Evolutionary conservation across 2,329 filamentous ascomycete species (phyloP), one percentile per base, ranked within the genome.

Genomic region (Aureobasidium musti): DNA sequence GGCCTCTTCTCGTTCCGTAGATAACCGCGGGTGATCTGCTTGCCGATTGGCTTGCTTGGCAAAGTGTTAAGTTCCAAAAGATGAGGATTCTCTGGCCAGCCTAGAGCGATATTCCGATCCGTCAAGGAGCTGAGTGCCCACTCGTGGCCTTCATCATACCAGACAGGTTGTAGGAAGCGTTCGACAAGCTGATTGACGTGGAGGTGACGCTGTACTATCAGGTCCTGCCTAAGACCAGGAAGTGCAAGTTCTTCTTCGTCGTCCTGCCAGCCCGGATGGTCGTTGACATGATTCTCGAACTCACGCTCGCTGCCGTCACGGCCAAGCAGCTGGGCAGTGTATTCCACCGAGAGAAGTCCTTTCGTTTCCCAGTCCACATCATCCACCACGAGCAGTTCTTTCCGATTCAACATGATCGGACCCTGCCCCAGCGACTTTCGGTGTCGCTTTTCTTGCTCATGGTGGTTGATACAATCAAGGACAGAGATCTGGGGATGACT

Each of bases 201-300:
- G 17, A 5, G 10, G 8, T 54, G n/a, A 11, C 52, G 52, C 10
- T 17, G 11, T 2, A 54, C 33, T 8, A 37, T 11, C 13, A 54
- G n/a, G 19, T 37, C 52, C 14, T 26, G n/a, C 23, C 52, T 33
- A 5, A 54, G 30, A 23, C 21, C 14, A 8, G 52, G 52, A 7
- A 54, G 52, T 37, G 52, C 52, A 11, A 54, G 52, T 26, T 54
- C 52, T 54, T 54, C 50, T 14, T 54, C 50, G n/a, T 35, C 50
- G 17, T 52, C 49, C 28, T 14, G 45, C 13, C 11, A 54, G 33
- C 52, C 13, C 52, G 10, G n/a, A 17, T 26, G 2, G 26, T 54
- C 30, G 19, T 54, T 23, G 14, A 54, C 52, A 14, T 54, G 52
- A 10, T 54, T 54, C 7, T 54, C 52, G 19, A 54, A 37, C 4